Base-by-base conservation (phyloP, 2,329 filamentous ascomycete genomes). In the Grosmannia serpens region DNA sequence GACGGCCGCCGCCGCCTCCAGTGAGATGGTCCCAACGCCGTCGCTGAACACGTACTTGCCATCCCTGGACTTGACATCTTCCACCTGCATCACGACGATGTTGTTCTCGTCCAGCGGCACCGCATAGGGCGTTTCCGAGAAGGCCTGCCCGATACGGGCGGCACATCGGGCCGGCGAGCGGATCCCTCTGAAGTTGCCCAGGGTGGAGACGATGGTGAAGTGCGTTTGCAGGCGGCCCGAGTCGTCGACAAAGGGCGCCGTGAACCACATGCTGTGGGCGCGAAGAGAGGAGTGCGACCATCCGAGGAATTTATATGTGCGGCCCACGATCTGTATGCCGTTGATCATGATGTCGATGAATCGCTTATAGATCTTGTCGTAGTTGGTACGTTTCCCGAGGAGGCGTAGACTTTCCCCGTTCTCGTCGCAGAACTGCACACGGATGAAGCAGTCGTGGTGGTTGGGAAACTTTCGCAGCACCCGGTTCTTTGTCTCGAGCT, bases 201-300 rank as follows among this genome's bases (percentile, higher is more conserved):
- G 70, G 0, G 66, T 65, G 0, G 62, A 62, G n/a, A 83, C 74
- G 55, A 84, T 78, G 1, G 63, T 68, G 17, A 69, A 63, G 46
- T 75, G 71, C 7, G 71, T 67, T 31, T 76, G 74, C 0, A 70
- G 58, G 3, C 62, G 35, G 8, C 60, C 60, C 0, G 70, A 53
- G 4, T 69, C 70, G 2, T 70, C 70, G 1, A 73, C 15, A 55
- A 82, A 83, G 0, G 74, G 69, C 0, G 79, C 76, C 47, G 73
- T 73, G 59, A 82, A 79, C 88, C 87, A 91, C 41, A 81, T 84
- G 0, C 85, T 84, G 60, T 89, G 87, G 0, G 83, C 77, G 15
- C 88, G 78, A 4, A 92, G 75, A 0, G 88, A 91, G 0, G 88
- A 92, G 68, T 91, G 86, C 0, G 87, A 91, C 68, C 91, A 92